phyloP scores from a whole-genome alignment of 2,329 filamentous ascomycete species.

The Clarireedia paspali region DNA sequence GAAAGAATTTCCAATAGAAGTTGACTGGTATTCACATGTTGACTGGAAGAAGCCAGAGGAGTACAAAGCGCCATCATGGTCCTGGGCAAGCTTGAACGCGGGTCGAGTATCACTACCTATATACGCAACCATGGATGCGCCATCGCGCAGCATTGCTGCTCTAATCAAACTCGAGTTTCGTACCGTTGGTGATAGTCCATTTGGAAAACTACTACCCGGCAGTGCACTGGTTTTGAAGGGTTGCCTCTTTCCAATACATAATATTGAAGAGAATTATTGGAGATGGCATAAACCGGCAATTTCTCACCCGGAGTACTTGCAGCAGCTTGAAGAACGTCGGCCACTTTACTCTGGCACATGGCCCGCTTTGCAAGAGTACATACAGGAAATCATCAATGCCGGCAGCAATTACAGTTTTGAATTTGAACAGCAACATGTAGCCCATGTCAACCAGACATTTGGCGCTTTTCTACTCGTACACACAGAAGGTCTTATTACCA shows the following conservation, averaged over 20 bases:
- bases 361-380: slow-evolving; percentile 6
- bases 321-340: not conserved
- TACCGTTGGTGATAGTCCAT: not conserved
- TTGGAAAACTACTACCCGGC: slow-evolving; percentile 1
- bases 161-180: slow-evolving; percentile 4
- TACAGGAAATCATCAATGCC: slow-evolving; percentile 4
- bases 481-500: slow-evolving; percentile 1
- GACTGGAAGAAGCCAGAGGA: slow-evolving; percentile 4
- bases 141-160: slow-evolving; percentile 7
- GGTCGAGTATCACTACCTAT: slow-evolving; percentile 1
- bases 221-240: slow-evolving; percentile 6
- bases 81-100: slow-evolving; percentile 13
- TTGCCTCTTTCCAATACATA: not conserved
- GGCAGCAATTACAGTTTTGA: slow-evolving; percentile 6
- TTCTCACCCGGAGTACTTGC: not conserved
- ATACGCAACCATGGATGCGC: not conserved
- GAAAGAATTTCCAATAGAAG: not conserved
- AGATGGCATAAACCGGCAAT: not conserved
- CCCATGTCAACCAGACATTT: slow-evolving; percentile 10
- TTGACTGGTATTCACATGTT: not conserved
- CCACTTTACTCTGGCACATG: not conserved
- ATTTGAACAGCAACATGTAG: slow-evolving; percentile 14
- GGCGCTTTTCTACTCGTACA: slow-evolving; percentile 9
- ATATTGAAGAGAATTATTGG: slow-evolving; percentile 4
- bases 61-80: slow-evolving; percentile 14